Percentiles rank a stretch among this genome's conserved stretches.
phyloP scores from a whole-genome alignment of 2,329 filamentous ascomycete genomes.

The Parascedosporium putredinis region DNA sequence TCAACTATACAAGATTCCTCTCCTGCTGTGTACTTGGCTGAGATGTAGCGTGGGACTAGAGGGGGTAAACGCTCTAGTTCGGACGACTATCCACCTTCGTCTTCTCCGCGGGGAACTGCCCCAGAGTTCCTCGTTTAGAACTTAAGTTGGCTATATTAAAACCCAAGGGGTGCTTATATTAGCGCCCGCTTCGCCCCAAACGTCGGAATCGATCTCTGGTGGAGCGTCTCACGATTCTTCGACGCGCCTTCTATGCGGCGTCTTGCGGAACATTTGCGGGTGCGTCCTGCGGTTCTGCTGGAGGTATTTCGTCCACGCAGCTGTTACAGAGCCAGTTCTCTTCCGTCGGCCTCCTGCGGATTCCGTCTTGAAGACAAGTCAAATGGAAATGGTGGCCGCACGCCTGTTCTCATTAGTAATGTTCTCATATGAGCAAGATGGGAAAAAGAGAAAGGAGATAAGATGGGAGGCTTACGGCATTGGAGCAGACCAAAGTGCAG shows the following conservation, averaged over 20 bases:
- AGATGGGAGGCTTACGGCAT: constrained; percentile 1
- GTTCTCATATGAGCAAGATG: not conserved
- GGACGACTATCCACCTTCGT: too few relatives aligned
- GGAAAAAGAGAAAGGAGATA: not conserved
- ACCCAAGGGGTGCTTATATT: not conserved
- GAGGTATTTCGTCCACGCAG: not conserved
- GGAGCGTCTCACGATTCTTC: not conserved
- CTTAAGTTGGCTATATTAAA: too few relatives aligned
- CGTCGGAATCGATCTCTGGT: not conserved
- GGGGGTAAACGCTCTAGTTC: too few relatives aligned
- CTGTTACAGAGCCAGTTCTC: constrained; percentile 8
- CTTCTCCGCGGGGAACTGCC: too few relatives aligned
- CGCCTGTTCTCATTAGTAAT: not conserved
- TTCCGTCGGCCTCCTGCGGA: not conserved
- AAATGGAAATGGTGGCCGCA: constrained; percentile 4
- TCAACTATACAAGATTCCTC: not conserved
- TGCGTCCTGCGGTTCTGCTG: constrained; percentile 3
- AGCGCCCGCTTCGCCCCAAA: not conserved
- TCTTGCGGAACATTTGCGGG: not conserved
- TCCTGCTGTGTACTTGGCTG: not conserved
- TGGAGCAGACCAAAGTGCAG: constrained; percentile 6
- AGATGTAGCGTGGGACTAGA: too few relatives aligned
- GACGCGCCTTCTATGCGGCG: not conserved
- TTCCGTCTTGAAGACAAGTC: not conserved
- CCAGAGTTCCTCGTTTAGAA: too few relatives aligned